Evolutionary conservation across 257 asterid species (phyloP).

Genomic region (Ajuga chamaepitys): DNA sequence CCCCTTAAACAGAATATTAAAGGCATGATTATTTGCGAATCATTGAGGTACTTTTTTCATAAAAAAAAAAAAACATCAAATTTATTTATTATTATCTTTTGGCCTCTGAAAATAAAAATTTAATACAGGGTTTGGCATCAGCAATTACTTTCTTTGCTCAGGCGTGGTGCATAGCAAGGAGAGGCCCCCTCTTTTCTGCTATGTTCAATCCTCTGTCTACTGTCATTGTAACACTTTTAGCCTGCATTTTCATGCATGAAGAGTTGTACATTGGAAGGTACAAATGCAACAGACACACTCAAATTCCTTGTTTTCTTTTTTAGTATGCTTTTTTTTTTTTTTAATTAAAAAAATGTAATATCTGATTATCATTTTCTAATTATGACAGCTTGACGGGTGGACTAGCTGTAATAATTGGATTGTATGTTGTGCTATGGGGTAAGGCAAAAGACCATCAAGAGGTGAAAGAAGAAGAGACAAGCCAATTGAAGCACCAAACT

Average conservation of each 20-base stretch:
- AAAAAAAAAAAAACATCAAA: too few species aligned
- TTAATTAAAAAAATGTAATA: too few species aligned
- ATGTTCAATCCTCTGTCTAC: slow-evolving; percentile 58
- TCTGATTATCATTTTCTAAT: background rate
- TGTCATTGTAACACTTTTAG: slow-evolving; percentile 37
- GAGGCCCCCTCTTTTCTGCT: slow-evolving; percentile 60
- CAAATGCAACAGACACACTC: too few species aligned
- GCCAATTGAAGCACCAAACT: slow-evolving; percentile 7
- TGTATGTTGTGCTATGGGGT: slow-evolving; percentile 71
- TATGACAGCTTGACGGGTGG: slow-evolving; percentile 46
- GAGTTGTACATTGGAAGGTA: slow-evolving; percentile 68
- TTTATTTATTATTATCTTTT: too few species aligned
- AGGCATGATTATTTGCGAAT: too few species aligned
- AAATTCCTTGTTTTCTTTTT: too few species aligned
- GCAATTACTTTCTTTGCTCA: slow-evolving; percentile 8
- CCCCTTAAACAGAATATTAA: too few species aligned
- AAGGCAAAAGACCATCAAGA: slow-evolving; percentile 44
- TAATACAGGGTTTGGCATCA: background rate
- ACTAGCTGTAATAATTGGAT: slow-evolving; percentile 53
- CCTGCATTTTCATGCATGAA: slow-evolving; percentile 44
- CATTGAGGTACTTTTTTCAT: too few species aligned
- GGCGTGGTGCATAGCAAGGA: slow-evolving; percentile 44
- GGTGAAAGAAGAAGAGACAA: slow-evolving; percentile 10
- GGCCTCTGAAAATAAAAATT: too few species aligned
- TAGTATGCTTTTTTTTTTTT: too few species aligned